These are phyloP conservation scores for Salix brachista DNA, from an alignment of 345 rosid species.

Conservation along the genomic window DNA sequence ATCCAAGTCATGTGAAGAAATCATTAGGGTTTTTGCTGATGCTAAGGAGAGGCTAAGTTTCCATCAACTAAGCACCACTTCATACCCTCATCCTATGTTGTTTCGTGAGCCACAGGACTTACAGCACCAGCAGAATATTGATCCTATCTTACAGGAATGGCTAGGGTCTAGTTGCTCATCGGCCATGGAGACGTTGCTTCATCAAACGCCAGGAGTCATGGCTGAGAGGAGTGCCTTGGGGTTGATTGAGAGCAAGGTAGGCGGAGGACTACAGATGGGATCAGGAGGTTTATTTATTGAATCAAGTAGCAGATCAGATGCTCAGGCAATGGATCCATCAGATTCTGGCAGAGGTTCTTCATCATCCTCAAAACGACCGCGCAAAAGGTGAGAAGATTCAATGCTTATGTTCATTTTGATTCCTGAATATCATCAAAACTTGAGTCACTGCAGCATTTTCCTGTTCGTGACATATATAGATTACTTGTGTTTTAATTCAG, in stretches of 20 bases:
- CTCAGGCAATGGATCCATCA: conserved; percentile 7
- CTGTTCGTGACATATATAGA: no score
- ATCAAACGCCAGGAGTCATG: neutral
- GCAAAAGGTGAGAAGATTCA: conserved; percentile 36
- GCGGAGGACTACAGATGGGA: neutral
- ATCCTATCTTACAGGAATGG: conserved; percentile 33
- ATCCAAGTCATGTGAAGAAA: conserved; percentile 40
- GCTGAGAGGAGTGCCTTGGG: neutral
- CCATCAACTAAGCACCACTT: conserved; percentile 3
- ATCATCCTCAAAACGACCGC: conserved; percentile 36
- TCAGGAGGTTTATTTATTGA: conserved; percentile 4
- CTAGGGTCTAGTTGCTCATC: conserved; percentile 20
- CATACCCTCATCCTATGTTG: neutral
- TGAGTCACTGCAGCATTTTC: neutral
- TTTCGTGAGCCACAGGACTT: neutral
- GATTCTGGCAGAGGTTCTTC: conserved; percentile 17
- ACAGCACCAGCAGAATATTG: conserved; percentile 26
- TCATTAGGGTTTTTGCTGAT: conserved; percentile 24
- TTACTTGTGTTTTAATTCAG: neutral
- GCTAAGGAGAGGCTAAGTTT: conserved; percentile 32
- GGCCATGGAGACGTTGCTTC: conserved; percentile 13
- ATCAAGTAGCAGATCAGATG: neutral
- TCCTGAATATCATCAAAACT: no score
- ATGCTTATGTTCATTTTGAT: neutral
- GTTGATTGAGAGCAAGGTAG: neutral